A percentile compares a stretch with the other conserved stretches of the same genome.
These are phyloP conservation scores for Diplodia scrobiculata DNA, from an alignment of 2,329 filamentous ascomycete genomes.

Conservation along the genomic window DNA sequence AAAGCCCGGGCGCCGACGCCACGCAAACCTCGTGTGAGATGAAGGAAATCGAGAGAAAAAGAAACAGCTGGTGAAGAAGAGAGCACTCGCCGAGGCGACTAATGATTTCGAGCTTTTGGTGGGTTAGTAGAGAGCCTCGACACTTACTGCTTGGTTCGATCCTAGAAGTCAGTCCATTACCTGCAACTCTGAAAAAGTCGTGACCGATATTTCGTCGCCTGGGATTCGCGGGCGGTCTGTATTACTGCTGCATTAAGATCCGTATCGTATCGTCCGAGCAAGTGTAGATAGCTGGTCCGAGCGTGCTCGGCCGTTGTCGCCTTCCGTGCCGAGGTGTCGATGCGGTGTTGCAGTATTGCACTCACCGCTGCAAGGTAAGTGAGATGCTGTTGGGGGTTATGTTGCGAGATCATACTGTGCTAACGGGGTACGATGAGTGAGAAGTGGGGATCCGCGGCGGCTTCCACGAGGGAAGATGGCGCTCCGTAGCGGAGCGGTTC, in stretches of 20 bases:
- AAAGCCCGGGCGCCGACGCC: background rate
- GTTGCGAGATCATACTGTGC: slow-evolving; percentile 10
- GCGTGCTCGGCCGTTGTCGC: background rate
- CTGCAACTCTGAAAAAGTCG: background rate
- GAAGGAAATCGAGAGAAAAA: background rate
- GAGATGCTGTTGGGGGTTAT: slow-evolving; percentile 20
- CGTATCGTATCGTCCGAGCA: background rate
- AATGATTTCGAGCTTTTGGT: background rate
- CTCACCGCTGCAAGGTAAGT: slow-evolving; percentile 14
- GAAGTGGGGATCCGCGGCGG: slow-evolving; percentile 1
- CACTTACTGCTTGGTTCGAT: slow-evolving; percentile 15
- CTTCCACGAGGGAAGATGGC: background rate
- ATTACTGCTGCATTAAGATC: background rate
- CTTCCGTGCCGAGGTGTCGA: slow-evolving; percentile 1
- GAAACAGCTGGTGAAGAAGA: background rate
- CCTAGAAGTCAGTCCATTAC: slow-evolving; percentile 21
- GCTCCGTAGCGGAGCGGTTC: slow-evolving; percentile 2
- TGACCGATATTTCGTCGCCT: background rate
- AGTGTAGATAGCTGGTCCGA: background rate
- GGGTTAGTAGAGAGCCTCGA: slow-evolving; percentile 18
- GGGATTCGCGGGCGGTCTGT: background rate
- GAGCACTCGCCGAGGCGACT: background rate
- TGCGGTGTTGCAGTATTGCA: slow-evolving; percentile 14
- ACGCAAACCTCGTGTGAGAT: slow-evolving; percentile 13
- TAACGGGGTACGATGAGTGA: slow-evolving; percentile 9